phyloP scores from a whole-genome alignment of 2,329 filamentous ascomycete genomes.

The Saccharata proteae region DNA sequence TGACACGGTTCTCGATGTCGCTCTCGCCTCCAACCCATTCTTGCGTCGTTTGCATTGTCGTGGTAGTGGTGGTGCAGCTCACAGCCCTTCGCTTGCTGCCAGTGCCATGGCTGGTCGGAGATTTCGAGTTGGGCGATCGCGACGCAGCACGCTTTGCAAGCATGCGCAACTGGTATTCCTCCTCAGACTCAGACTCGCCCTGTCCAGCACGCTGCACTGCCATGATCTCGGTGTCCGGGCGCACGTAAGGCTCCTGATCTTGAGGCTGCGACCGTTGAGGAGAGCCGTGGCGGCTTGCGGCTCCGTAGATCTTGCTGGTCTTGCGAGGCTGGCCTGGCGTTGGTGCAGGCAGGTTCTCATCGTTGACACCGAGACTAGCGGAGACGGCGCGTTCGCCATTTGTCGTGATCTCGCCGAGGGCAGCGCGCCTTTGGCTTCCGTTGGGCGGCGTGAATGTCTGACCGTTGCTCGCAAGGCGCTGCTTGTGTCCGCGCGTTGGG shows the following conservation, averaged over 20 bases:
- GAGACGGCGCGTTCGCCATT: constrained; percentile 46
- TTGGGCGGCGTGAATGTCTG: constrained; percentile 78
- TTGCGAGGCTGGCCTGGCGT: constrained; percentile 94
- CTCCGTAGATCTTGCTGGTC: constrained; percentile 65
- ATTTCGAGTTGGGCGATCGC: constrained; percentile 42
- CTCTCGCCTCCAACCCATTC: constrained; percentile 29
- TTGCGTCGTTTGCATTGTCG: constrained; percentile 39
- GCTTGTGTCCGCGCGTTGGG: constrained; percentile 41
- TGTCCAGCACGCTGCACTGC: constrained; percentile 45
- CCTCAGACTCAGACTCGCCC: constrained; percentile 56
- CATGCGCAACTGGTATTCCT: constrained; percentile 70
- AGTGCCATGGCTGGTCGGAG: constrained; percentile 16
- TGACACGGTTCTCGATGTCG: constrained; percentile 33
- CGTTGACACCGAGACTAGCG: constrained; percentile 45
- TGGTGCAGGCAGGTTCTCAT: constrained; percentile 87
- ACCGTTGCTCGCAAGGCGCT: constrained; percentile 46
- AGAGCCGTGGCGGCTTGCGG: constrained; percentile 17
- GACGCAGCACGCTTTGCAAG: constrained; percentile 50
- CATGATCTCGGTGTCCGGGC: constrained; percentile 47
- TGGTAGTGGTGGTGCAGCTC: constrained; percentile 64
- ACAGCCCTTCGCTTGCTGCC: constrained; percentile 55
- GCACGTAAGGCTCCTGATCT: constrained; percentile 39
- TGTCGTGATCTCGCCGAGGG: constrained; percentile 86
- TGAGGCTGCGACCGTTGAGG: constrained; percentile 10
- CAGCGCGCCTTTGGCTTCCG: constrained; percentile 62